Evolutionary conservation across 2,329 filamentous ascomycete genomes (phyloP).

Genomic region (Paecilomyces sp.): DNA sequence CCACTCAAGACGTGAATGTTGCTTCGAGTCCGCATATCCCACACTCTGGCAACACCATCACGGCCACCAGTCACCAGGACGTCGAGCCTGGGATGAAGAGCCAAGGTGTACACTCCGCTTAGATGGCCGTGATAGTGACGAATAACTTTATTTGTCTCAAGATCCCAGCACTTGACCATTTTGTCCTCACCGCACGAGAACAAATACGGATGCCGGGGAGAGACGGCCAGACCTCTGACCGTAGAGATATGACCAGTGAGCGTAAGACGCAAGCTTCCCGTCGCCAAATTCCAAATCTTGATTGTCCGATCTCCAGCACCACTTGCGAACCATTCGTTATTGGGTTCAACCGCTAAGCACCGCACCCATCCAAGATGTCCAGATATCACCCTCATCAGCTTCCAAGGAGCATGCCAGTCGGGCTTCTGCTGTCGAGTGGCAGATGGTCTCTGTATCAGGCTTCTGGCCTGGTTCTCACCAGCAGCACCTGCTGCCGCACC

Average conservation of each 20-base stretch:
- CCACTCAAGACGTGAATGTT: constrained; percentile 91
- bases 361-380: constrained; percentile 95
- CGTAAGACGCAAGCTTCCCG: constrained; percentile 74
- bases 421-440: constrained; percentile 64
- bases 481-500: constrained; percentile 23
- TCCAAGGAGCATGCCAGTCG: constrained; percentile 97
- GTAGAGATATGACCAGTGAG: constrained; percentile 92
- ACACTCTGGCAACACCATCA: constrained; percentile 89
- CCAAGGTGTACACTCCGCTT: constrained; percentile 87
- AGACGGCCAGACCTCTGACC: constrained; percentile 85
- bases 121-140: constrained; percentile 95
- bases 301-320: constrained; percentile 94
- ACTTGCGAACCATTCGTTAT: constrained; percentile 95
- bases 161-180: constrained; percentile 99
- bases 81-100: constrained; percentile 90
- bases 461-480: constrained; percentile 45
- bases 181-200: constrained; percentile 99
- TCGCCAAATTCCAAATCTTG: constrained; percentile 96
- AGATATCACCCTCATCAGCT: constrained; percentile 94
- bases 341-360: constrained; percentile 81
- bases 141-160: constrained; percentile 99
- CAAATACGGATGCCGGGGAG: constrained; percentile 87
- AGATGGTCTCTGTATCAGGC: constrained; percentile 56
- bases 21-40: constrained; percentile 96
- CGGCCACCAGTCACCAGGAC: constrained; percentile 90